Conservation (phyloP, 179 eudicot genomes). For the Monotropa hypopitys region DNA sequence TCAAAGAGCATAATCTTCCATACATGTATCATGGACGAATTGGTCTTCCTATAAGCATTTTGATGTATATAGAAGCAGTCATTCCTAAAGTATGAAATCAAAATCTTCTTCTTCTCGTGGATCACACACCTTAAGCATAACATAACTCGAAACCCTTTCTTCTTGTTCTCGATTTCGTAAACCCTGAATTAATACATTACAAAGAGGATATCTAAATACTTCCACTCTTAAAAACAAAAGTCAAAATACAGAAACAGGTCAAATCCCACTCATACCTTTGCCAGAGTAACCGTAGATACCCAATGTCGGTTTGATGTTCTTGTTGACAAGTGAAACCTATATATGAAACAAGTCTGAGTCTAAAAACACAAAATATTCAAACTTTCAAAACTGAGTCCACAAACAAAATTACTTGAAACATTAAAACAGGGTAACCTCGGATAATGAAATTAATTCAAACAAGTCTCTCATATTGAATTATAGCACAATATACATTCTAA, state of each 20-base stretch:
- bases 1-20: not conserved
- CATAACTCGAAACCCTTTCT: constrained; percentile 71
- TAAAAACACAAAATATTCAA: not conserved
- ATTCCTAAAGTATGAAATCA: not conserved
- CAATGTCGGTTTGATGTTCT: constrained; percentile 63
- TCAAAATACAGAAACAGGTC: not conserved
- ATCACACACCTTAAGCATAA: constrained; percentile 54
- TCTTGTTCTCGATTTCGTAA: constrained; percentile 82
- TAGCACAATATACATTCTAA: not conserved
- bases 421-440: not conserved
- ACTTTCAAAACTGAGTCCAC: not conserved
- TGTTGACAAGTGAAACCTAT: constrained; percentile 78
- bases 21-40: not conserved
- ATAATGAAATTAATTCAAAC: not conserved
- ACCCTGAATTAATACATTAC: constrained; percentile 41
- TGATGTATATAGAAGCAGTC: not conserved
- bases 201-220: not conserved
- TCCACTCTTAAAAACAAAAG: not conserved
- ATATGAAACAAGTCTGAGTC: constrained; percentile 15
- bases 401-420: not conserved
- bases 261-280: constrained; percentile 39
- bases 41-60: not conserved
- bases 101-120: not conserved
- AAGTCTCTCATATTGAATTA: not conserved
- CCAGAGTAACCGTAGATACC: constrained; percentile 62